A percentile compares a stretch with the other conserved stretches of the same genome.
phyloP scores from a whole-genome alignment of 1,284 basidiomycete species.

The Xerocomus amazonicus region DNA sequence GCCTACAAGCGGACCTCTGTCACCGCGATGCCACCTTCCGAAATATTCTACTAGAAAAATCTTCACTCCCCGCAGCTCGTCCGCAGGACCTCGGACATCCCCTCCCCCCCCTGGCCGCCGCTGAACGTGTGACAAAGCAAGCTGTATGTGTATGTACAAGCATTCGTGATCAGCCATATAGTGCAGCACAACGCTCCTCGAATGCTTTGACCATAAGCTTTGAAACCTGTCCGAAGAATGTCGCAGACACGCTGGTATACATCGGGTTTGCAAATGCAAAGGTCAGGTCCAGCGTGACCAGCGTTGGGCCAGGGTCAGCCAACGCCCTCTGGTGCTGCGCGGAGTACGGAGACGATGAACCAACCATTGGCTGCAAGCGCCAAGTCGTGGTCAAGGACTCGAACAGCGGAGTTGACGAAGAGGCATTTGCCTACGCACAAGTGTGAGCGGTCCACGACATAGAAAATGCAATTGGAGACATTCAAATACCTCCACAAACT shows the following conservation, averaged over 20 bases:
- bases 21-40: constrained; percentile 22
- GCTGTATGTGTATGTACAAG: too few relatives aligned
- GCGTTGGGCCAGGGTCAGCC: constrained; percentile 48
- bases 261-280: constrained; percentile 89
- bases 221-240: constrained; percentile 85
- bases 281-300: constrained; percentile 76
- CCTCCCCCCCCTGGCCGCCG: constrained; percentile 2
- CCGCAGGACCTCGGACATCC: constrained; percentile 9
- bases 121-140: background rate
- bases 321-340: background rate
- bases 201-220: constrained; percentile 91
- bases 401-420: constrained; percentile 83
- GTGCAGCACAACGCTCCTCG: constrained; percentile 71
- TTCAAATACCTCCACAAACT: constrained; percentile 70
- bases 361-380: constrained; percentile 63
- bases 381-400: constrained; percentile 81
- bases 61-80: background rate
- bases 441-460: constrained; percentile 2
- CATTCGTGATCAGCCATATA: constrained; percentile 50
- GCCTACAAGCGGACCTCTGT: constrained; percentile 27
- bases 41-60: too few relatives aligned
- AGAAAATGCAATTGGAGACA: background rate
- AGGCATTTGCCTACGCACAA: constrained; percentile 60
- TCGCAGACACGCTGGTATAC: constrained; percentile 76
- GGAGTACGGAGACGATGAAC: constrained; percentile 31